Evolutionary conservation across 2,329 filamentous ascomycete genomes (phyloP).

Genomic region (Aspergillus flavus): DNA sequence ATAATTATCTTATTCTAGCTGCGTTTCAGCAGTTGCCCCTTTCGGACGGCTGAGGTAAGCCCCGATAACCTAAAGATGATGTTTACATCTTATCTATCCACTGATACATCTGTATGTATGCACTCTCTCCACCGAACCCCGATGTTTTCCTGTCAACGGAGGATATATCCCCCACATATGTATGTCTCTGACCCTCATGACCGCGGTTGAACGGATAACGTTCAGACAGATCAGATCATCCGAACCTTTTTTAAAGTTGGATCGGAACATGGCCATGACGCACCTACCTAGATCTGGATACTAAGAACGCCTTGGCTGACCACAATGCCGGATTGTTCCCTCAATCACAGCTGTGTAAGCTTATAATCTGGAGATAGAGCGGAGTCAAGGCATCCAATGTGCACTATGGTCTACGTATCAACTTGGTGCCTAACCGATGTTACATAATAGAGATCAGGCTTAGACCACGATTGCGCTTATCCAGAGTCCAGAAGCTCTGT

Average conservation of each 20-base stretch:
- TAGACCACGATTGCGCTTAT: not conserved
- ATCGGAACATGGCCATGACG: not conserved
- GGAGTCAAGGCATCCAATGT: not conserved
- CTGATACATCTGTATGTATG: not conserved
- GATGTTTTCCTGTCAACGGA: not conserved
- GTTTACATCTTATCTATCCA: not conserved
- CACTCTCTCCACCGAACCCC: not conserved
- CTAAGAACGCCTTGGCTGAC: not conserved
- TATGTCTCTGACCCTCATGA: not conserved
- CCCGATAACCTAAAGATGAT: not conserved
- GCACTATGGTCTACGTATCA: not conserved
- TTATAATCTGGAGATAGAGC: not conserved
- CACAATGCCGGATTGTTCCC: not conserved
- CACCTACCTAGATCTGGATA: not conserved
- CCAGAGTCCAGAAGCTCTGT: not conserved
- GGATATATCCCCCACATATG: not conserved
- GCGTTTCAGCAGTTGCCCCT: not conserved
- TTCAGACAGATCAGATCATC: not conserved
- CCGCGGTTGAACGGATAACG: not conserved
- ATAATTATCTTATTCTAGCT: conserved; percentile 15
- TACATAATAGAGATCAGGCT: not conserved
- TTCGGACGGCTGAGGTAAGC: not conserved
- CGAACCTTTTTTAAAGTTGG: not conserved
- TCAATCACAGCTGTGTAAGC: not conserved
- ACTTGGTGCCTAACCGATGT: not conserved